phyloP scores from a whole-genome alignment of 352 stramenopile species.

The Phytophthora macrochlamydospora region DNA sequence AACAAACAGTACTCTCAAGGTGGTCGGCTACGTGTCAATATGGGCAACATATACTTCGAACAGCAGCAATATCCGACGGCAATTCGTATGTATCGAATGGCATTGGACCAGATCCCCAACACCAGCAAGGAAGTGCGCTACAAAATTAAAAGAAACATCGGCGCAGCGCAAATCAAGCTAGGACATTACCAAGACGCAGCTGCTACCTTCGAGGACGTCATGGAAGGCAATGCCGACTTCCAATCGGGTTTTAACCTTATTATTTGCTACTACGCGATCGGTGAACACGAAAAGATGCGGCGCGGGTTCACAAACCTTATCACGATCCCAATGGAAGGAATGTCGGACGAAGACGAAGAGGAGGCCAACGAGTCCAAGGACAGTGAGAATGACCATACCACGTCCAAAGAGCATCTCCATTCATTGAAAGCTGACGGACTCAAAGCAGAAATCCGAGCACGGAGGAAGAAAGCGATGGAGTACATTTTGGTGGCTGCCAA shows the following conservation, averaged over 20 bases:
- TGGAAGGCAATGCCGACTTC: constrained; percentile 94
- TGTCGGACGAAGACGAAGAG: constrained; percentile 88
- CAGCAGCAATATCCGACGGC: constrained; percentile 94
- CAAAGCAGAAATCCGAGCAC: constrained; percentile 76
- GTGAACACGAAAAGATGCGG: constrained; percentile 95
- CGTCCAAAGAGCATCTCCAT: constrained; percentile 57
- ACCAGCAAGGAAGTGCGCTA: constrained; percentile 94
- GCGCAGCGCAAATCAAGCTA: constrained; percentile 92
- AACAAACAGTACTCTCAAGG: constrained; percentile 95
- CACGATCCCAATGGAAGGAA: constrained; percentile 87
- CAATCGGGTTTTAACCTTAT: constrained; percentile 97
- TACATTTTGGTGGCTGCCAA: constrained; percentile 95
- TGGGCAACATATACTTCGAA: constrained; percentile 98
- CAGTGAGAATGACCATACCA: constrained; percentile 40
- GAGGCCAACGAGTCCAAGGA: constrained; percentile 68
- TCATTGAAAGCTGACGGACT: constrained; percentile 74
- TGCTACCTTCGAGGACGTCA: constrained; percentile 94
- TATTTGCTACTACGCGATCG: constrained; percentile 97
- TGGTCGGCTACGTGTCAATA: constrained; percentile 94
- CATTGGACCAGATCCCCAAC: constrained; percentile 95
- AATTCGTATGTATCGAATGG: constrained; percentile 98
- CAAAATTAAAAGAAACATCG: constrained; percentile 98
- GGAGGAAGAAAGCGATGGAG: constrained; percentile 83
- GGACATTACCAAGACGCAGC: constrained; percentile 95
- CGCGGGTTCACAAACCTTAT: constrained; percentile 92